phyloP scores from a whole-genome alignment of 768 basidiomycete genomes.

The Podaxis sp. region DNA sequence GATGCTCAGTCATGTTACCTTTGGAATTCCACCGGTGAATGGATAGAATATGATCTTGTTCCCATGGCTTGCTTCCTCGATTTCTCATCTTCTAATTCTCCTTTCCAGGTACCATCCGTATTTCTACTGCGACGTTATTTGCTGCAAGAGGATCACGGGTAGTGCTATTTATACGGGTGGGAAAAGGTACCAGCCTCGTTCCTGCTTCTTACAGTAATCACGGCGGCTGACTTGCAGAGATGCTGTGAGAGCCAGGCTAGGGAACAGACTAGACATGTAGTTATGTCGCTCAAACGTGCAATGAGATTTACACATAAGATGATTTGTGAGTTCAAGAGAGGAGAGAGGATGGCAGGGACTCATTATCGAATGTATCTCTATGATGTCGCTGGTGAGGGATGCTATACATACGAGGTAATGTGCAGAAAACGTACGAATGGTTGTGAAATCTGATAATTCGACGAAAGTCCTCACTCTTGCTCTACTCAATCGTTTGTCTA shows the following conservation, averaged over 20 bases:
- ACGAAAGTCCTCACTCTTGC: too few relatives aligned
- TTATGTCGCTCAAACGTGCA: too few relatives aligned
- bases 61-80: neutral
- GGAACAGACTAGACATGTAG: conserved; percentile 42
- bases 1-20: conserved; percentile 1
- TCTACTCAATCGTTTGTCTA: too few relatives aligned
- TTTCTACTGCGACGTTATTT: neutral
- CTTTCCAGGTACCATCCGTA: neutral
- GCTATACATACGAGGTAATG: too few relatives aligned
- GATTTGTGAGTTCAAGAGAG: too few relatives aligned
- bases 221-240: conserved; percentile 40
- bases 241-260: conserved; percentile 54
- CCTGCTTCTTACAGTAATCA: neutral
- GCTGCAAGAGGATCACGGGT: conserved; percentile 36
- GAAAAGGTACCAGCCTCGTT: conserved; percentile 43
- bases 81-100: neutral
- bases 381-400: too few relatives aligned
- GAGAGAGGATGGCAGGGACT: too few relatives aligned
- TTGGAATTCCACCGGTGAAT: neutral
- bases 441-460: too few relatives aligned
- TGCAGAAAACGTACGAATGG: too few relatives aligned
- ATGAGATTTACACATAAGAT: too few relatives aligned
- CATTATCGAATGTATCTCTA: too few relatives aligned
- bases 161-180: conserved; percentile 82
- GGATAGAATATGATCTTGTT: neutral